Conservation (phyloP, 345 rosid species). For the Lepidium didymum region DNA sequence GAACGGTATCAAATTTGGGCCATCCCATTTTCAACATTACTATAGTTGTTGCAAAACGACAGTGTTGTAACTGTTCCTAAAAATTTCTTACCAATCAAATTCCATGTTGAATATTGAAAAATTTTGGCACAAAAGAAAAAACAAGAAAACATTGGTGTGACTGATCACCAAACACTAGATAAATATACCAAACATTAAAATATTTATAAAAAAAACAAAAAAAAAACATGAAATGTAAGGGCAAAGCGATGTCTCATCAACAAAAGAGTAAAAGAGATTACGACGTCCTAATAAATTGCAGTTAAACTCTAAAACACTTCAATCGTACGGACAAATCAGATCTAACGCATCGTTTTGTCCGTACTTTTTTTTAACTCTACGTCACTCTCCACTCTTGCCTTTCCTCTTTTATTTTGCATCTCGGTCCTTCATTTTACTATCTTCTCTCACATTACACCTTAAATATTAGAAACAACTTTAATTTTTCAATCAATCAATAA, state of each 20-base stretch:
- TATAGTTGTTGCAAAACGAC: no score
- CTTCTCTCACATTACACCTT: neutral
- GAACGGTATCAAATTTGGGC: slow-evolving; percentile 3
- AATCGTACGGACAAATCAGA: slow-evolving; percentile 20
- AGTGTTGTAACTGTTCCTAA: neutral
- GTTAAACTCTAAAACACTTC: neutral
- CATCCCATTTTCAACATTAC: neutral
- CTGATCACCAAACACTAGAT: slow-evolving; percentile 18
- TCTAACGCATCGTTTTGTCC: slow-evolving; percentile 10
- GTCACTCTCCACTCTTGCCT: neutral
- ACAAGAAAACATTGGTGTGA: slow-evolving; percentile 21
- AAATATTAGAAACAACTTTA: neutral
- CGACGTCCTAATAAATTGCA: slow-evolving; percentile 1
- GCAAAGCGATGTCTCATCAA: slow-evolving; percentile 19
- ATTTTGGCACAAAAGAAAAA: neutral
- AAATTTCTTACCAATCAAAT: neutral
- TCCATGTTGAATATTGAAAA: neutral
- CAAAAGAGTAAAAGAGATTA: neutral
- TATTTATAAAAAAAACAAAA: neutral
- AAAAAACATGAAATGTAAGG: neutral
- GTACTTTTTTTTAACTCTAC: slow-evolving; percentile 1
- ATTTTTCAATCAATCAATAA: neutral
- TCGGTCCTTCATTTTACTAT: neutral
- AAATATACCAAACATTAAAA: neutral
- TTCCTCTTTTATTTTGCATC: slow-evolving; percentile 1